Conservation (phyloP, 768 basidiomycete species). For the Favolaschia claudopus region DNA sequence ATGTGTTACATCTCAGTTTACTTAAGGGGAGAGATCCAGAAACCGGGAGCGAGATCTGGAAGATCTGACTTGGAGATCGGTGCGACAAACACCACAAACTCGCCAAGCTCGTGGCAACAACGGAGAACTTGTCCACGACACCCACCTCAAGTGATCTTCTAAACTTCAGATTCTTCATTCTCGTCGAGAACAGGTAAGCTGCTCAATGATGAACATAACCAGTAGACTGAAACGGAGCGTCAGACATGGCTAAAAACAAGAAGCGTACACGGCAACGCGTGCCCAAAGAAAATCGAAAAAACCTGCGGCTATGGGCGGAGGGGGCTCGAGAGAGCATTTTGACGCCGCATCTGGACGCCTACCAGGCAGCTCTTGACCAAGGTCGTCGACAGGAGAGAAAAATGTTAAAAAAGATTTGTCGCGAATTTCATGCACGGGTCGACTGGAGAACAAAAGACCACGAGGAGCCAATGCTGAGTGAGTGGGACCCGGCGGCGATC, state of each 20-base stretch:
- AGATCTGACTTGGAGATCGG: too few relatives aligned
- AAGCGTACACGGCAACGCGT: neutral
- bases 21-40: too few relatives aligned
- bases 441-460: neutral
- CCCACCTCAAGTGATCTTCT: too few relatives aligned
- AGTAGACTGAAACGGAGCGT: too few relatives aligned
- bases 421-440: constrained; percentile 11
- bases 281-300: neutral
- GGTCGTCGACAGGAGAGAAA: neutral
- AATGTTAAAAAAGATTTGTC: constrained; percentile 2
- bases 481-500: neutral
- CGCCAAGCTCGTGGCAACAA: too few relatives aligned
- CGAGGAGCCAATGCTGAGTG: neutral
- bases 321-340: constrained; percentile 4
- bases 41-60: too few relatives aligned
- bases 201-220: too few relatives aligned
- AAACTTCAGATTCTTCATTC: too few relatives aligned
- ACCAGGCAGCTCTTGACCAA: neutral
- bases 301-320: constrained; percentile 12
- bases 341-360: constrained; percentile 9
- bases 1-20: too few relatives aligned
- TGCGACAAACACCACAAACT: too few relatives aligned
- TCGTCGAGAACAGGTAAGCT: too few relatives aligned
- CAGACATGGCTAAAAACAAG: neutral
- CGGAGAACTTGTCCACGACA: too few relatives aligned